Percentiles rank a stretch among this genome's conserved stretches.
Evolutionary conservation across 2,329 filamentous ascomycete species (phyloP).

Genomic region (Penicillium sp.): DNA sequence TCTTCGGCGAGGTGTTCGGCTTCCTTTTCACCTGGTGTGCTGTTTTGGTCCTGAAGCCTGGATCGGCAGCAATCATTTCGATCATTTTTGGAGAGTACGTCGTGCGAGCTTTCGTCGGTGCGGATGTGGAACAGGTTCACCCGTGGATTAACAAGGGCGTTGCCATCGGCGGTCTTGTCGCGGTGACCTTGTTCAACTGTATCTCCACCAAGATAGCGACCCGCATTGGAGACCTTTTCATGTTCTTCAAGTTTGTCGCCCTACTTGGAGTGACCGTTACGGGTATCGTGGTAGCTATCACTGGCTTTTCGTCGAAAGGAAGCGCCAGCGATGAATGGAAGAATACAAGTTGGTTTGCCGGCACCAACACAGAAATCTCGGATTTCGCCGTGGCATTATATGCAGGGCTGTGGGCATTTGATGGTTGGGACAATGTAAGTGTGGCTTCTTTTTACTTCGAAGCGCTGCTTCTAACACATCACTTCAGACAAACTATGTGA

Average conservation of each 20-base stretch:
- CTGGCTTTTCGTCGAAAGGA: conserved; percentile 78
- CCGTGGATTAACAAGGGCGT: conserved; percentile 91
- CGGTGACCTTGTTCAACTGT: conserved; percentile 86
- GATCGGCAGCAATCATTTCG: conserved; percentile 88
- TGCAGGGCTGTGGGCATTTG: conserved; percentile 95
- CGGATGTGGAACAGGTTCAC: conserved; percentile 79
- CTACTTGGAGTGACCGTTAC: conserved; percentile 83
- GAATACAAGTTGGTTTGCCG: conserved; percentile 82
- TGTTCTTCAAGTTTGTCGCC: conserved; percentile 96
- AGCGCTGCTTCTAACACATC: conserved; percentile 8
- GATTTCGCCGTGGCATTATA: conserved; percentile 94
- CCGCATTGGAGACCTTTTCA: conserved; percentile 85
- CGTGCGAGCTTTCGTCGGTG: conserved; percentile 82
- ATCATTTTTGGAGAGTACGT: conserved; percentile 99
- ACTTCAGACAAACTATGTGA: conserved; percentile 84
- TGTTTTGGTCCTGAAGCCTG: conserved; percentile 90
- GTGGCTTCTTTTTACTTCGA: not conserved
- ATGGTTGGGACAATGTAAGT: conserved; percentile 97
- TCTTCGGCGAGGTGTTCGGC: conserved; percentile 88
- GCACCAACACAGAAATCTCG: conserved; percentile 77
- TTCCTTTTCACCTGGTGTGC: conserved; percentile 98
- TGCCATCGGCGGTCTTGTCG: conserved; percentile 73
- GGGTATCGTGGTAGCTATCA: conserved; percentile 86
- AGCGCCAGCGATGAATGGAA: conserved; percentile 85
- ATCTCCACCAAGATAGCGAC: conserved; percentile 88